A percentile compares a stretch with the other conserved stretches of the same genome.
These are phyloP conservation scores for Alnus glutinosa DNA, from an alignment of 306 rosid species.

Conservation along the genomic window DNA sequence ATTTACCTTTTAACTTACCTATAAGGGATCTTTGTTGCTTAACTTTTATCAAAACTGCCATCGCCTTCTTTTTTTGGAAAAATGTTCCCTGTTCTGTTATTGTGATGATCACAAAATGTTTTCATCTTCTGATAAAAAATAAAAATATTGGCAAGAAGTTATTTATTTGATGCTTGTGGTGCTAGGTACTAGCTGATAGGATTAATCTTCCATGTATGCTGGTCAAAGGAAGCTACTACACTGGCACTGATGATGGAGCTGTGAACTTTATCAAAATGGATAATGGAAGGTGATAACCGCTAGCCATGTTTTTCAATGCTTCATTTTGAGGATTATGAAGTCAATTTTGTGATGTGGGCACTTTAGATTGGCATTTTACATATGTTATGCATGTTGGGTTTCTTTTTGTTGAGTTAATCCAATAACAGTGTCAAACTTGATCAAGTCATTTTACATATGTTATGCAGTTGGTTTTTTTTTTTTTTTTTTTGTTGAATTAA, in stretches of 20 bases:
- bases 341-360: constrained; percentile 16
- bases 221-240: constrained; percentile 98
- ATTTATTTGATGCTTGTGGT: constrained; percentile 36
- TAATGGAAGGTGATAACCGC: constrained; percentile 70
- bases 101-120: constrained; percentile 14
- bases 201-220: constrained; percentile 93
- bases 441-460: constrained; percentile 21
- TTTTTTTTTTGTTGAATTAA: background rate
- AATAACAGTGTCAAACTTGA: constrained; percentile 12
- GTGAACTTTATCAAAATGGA: constrained; percentile 89
- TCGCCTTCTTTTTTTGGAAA: background rate
- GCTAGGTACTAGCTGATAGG: constrained; percentile 94
- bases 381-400: constrained; percentile 15
- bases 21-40: background rate
- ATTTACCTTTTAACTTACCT: constrained; percentile 9
- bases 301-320: constrained; percentile 22
- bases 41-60: constrained; percentile 9
- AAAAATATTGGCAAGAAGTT: constrained; percentile 24
- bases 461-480: constrained; percentile 12
- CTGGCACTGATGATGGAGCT: constrained; percentile 97
- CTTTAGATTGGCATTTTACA: constrained; percentile 23
- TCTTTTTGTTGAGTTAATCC: constrained; percentile 9
- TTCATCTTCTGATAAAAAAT: background rate
- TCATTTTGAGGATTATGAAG: constrained; percentile 20
- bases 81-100: constrained; percentile 13